Evolutionary conservation across 768 basidiomycete species (phyloP).

Genomic region (Lepiota venenata): DNA sequence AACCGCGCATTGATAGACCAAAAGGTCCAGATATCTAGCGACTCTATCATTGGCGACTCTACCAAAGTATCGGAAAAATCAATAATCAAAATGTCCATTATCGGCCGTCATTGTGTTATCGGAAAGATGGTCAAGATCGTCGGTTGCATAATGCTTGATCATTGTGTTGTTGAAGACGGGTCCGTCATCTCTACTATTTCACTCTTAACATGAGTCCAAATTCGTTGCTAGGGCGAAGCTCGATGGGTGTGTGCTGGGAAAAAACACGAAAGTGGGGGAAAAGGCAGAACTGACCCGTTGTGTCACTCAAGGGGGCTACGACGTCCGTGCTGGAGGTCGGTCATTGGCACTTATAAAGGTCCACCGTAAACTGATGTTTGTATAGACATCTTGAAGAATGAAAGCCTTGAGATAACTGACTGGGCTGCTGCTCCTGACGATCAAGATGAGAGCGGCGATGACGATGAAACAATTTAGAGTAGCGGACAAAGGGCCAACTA

Average conservation of each 20-base stretch:
- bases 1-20: constrained; percentile 70
- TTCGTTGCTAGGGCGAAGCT: constrained; percentile 56
- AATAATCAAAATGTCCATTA: constrained; percentile 73
- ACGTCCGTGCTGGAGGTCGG: constrained; percentile 61
- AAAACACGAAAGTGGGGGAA: constrained; percentile 65
- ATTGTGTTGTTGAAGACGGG: constrained; percentile 88
- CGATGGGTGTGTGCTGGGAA: constrained; percentile 74
- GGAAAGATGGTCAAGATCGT: constrained; percentile 82
- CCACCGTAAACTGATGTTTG: neutral
- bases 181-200: constrained; percentile 28
- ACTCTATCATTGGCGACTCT: constrained; percentile 79
- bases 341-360: neutral
- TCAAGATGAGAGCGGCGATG: constrained; percentile 12
- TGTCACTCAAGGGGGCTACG: constrained; percentile 77
- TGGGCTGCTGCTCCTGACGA: constrained; percentile 30
- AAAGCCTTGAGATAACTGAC: constrained; percentile 34
- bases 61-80: constrained; percentile 80
- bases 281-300: constrained; percentile 69
- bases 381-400: constrained; percentile 48
- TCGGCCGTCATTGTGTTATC: constrained; percentile 82
- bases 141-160: constrained; percentile 84
- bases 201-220: constrained; percentile 1
- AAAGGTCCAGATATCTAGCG: constrained; percentile 79
- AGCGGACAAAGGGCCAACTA: neutral
- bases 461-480: constrained; percentile 3